phyloP scores from a whole-genome alignment of 2,329 filamentous ascomycete genomes.

The Ophiostoma sp. region DNA sequence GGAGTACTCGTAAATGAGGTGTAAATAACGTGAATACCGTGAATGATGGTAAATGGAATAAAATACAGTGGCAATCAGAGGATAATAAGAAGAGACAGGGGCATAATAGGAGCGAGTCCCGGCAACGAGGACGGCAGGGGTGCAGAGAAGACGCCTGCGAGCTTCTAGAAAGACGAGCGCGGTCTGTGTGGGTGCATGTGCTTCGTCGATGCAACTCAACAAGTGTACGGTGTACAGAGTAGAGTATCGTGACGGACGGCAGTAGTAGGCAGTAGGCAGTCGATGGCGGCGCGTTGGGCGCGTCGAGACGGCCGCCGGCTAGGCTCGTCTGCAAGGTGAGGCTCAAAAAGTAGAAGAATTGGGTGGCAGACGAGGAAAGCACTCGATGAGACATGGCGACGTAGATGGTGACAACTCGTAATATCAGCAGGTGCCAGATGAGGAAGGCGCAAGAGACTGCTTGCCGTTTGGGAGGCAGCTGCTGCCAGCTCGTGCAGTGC shows the following conservation, averaged over 20 bases:
- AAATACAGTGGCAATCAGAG: not conserved
- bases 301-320: too few species aligned
- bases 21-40: not conserved
- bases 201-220: too few species aligned
- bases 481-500: not conserved
- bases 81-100: not conserved
- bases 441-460: not conserved
- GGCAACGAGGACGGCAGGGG: conserved; percentile 13
- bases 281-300: too few species aligned
- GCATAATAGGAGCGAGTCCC: not conserved
- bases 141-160: conserved; percentile 6
- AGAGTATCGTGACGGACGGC: not conserved
- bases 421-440: too few species aligned
- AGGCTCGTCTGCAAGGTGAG: not conserved
- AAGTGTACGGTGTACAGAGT: not conserved
- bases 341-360: not conserved
- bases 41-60: not conserved
- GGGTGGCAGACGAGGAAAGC: not conserved
- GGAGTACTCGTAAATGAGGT: conserved; percentile 10
- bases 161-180: conserved; percentile 13
- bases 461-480: not conserved
- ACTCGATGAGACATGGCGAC: not conserved
- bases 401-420: too few species aligned
- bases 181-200: conserved; percentile 9
- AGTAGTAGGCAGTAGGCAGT: too few species aligned